Evolutionary conservation across 192 early-diverging fungal species (phyloP), one percentile per base, ranked within the genome.

Genomic region (Coemansia pectinata): DNA sequence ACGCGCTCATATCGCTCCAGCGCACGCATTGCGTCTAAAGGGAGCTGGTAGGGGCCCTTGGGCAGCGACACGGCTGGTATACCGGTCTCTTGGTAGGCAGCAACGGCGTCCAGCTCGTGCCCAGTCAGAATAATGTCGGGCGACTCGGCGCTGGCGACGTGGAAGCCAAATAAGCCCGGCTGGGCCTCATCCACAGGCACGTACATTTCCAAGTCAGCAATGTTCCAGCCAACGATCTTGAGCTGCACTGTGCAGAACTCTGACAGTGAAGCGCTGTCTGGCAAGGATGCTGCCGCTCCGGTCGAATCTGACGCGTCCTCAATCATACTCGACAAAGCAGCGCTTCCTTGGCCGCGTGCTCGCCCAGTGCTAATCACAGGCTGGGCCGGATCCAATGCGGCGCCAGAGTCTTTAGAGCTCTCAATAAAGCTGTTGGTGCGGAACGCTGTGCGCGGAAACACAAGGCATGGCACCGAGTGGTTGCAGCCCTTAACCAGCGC

Each of bases 61-160:
- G 90, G 90, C 45, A 91, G 73, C 19, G 88, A 88, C 25, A 88
- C 71, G 14, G 85, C 79, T 1, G 88, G 85, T 25, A 91, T 85
- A 0, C 86, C 88, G 1, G 90, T 91, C 47, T 73, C 84, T 64
- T 91, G 90, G 64, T 85, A 90, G 10, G 84, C 88, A 0, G 89
- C 87, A 83, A 91, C 77, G 0, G 90, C 90, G 40, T 90, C 88
- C 57, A 90, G 71, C 85, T 91, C 90, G 52, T 78, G 77, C 41
- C 88, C 75, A 0, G 90, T 78, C 47, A 91, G 67, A 39, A 91
- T 88, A 8, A 89, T 70, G 3, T 84, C 73, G 19, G 78, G 59
- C 11, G 76, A 50, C 41, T 83, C 75, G 3, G 73, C 68, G 5
- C 72, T 57, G 4, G 78, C 84, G 7, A 88, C 63, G 62, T 90